Evolutionary conservation across 495 filamentous ascomycete genomes (phyloP), one percentile per base, ranked within the genome.

Genomic region (Chlorociboria aeruginascens): DNA sequence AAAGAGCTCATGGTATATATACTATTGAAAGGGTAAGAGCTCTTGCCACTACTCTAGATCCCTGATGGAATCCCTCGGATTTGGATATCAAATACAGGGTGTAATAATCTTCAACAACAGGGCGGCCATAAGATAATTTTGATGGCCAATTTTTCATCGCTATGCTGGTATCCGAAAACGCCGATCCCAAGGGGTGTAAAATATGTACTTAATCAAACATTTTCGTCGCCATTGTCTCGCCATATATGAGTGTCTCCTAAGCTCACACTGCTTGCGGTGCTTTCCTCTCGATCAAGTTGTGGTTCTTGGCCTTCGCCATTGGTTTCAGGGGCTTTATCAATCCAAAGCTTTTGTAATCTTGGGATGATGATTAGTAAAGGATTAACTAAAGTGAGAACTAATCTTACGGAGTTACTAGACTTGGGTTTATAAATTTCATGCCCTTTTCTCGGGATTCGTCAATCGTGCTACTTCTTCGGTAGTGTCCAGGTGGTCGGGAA

Each of bases 361-460:
- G 43, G 6, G 20, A 8, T 39, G 1, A 17, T 31, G 29, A 61
- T 49, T 62, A 54, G 11, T 55, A n/a, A n/a, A 32, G 14, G 4
- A 16, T 1, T 8, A 25, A 9, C 31, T 38, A 35, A 8, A 36
- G 10, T 11, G 1, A 6, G 25, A 40, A 25, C 25, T 41, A 8
- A 4, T 70, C 80, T 63, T 70, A 78, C 67, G 83, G 82, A 16
- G 63, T 57, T 3, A 83, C 66, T n/a, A 92, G 58, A 57, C 70
- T 86, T 29, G 86, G 86, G 55, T 89, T 90, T 31, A 87, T 67
- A 63, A 84, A 92, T 34, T 67, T 68, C 53, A 75, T 34, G 0
- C 78, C 81, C 50, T 71, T 74, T 59, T 89, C 83, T 45, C 75
- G 62, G 43, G 74, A 67, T 59, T 86, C 82, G 55, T 89, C 85